phyloP scores from a whole-genome alignment of 495 filamentous ascomycete species.

The Penicillium tannophilum region DNA sequence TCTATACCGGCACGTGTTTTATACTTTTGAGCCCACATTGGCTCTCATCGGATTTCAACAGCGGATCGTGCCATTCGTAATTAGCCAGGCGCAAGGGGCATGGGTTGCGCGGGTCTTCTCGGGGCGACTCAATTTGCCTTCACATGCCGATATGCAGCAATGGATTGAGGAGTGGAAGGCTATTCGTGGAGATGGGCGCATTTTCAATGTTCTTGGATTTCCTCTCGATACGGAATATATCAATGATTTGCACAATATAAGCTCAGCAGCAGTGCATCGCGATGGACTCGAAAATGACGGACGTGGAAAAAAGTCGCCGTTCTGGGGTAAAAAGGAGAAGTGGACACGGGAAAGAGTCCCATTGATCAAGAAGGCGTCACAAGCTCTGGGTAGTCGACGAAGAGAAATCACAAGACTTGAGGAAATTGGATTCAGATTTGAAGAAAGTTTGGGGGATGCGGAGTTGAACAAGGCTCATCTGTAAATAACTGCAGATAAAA shows the following conservation, averaged over 20 bases:
- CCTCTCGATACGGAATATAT: conserved; percentile 16
- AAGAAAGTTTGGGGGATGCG: not conserved
- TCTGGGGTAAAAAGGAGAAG: conserved; percentile 14
- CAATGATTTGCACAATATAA: conserved; percentile 5
- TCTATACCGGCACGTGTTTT: conserved; percentile 15
- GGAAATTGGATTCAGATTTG: conserved; percentile 11
- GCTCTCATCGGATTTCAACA: conserved; percentile 13
- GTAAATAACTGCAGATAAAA: not conserved
- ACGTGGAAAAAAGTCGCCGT: conserved; percentile 3
- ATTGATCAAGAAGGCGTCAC: conserved; percentile 15
- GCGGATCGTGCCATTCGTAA: conserved; percentile 14
- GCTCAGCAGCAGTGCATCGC: not conserved
- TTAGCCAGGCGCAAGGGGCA: conserved; percentile 16
- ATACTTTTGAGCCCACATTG: conserved; percentile 11
- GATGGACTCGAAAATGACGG: conserved; percentile 14
- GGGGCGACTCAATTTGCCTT: conserved; percentile 6
- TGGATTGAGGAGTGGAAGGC: conserved; percentile 14
- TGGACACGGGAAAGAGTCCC: conserved; percentile 14
- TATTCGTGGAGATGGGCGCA: conserved; percentile 5
- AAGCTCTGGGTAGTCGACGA: conserved; percentile 9
- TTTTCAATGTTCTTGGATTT: conserved; percentile 14
- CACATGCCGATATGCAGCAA: conserved; percentile 8
- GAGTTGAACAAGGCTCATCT: conserved; percentile 4
- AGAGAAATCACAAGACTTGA: conserved; percentile 7
- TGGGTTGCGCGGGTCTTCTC: conserved; percentile 17